A percentile compares a stretch with the other conserved stretches of the same genome.
Evolutionary conservation across 208 protist genomes (phyloP).

Genomic region (Vickermania spadyakhi): DNA sequence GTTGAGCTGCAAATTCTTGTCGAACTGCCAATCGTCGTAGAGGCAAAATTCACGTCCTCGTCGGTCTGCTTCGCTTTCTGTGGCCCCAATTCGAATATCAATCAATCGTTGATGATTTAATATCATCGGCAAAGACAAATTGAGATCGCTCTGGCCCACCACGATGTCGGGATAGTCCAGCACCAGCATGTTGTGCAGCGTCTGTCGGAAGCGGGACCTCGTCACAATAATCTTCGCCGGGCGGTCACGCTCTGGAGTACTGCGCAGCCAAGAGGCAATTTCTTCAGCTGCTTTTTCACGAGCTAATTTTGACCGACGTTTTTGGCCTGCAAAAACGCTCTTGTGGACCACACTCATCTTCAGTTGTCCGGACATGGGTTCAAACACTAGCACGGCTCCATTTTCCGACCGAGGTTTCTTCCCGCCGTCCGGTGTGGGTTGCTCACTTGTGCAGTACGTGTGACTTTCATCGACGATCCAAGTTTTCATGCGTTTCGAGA

Average conservation of each 20-base stretch:
- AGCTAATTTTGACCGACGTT: constrained; percentile 99
- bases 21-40: constrained; percentile 99
- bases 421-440: constrained; percentile 99
- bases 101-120: constrained; percentile 99
- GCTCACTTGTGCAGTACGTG: constrained; percentile 99
- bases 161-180: constrained; percentile 99
- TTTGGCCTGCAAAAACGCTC: constrained; percentile 99
- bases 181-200: constrained; percentile 91
- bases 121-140: constrained; percentile 98
- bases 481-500: constrained; percentile 98
- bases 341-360: constrained; percentile 99
- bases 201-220: constrained; percentile 94
- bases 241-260: constrained; percentile 98
- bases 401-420: constrained; percentile 96
- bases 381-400: constrained; percentile 99
- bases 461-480: constrained; percentile 99
- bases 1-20: constrained; percentile 91
- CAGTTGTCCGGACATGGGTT: constrained; percentile 98
- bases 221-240: constrained; percentile 99
- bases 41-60: constrained; percentile 99
- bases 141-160: constrained; percentile 99
- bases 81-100: constrained; percentile 98
- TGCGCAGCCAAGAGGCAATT: constrained; percentile 98
- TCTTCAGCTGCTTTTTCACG: constrained; percentile 99
- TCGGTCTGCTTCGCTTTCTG: constrained; percentile 79